Evolutionary conservation across 306 rosid species (phyloP).

Genomic region (Pyrus pyrifolia): DNA sequence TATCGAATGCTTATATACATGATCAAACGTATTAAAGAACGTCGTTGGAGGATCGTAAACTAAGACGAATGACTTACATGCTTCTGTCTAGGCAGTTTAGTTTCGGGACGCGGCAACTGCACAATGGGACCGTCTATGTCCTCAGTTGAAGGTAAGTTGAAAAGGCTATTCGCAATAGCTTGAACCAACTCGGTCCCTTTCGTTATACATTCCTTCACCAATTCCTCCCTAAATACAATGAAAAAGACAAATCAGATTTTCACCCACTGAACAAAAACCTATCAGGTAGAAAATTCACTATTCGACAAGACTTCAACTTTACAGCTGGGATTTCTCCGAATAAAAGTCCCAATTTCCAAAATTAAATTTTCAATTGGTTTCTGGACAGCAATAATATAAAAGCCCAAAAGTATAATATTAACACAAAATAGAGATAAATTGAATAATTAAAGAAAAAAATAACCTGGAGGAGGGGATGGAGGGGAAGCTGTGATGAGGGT

Average conservation of each 20-base stretch:
- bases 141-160: conserved; percentile 63
- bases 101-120: conserved; percentile 56
- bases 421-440: neutral
- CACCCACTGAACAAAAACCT: neutral
- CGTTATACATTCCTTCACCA: conserved; percentile 47
- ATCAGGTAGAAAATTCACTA: neutral
- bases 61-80: conserved; percentile 35
- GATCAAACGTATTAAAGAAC: neutral
- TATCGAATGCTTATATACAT: neutral
- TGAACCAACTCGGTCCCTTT: conserved; percentile 80
- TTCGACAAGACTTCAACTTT: neutral
- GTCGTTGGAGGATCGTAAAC: neutral
- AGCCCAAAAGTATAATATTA: neutral
- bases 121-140: conserved; percentile 78
- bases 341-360: neutral
- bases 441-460: neutral
- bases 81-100: conserved; percentile 80
- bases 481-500: conserved; percentile 42
- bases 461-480: conserved; percentile 45
- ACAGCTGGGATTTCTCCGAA: neutral
- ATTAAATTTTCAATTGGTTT: neutral
- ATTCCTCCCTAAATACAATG: conserved; percentile 40
- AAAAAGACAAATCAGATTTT: neutral
- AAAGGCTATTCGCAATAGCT: conserved; percentile 59
- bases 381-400: neutral